phyloP scores from a whole-genome alignment of 176 grass and related monocot species.

The Zizania latifolia region DNA sequence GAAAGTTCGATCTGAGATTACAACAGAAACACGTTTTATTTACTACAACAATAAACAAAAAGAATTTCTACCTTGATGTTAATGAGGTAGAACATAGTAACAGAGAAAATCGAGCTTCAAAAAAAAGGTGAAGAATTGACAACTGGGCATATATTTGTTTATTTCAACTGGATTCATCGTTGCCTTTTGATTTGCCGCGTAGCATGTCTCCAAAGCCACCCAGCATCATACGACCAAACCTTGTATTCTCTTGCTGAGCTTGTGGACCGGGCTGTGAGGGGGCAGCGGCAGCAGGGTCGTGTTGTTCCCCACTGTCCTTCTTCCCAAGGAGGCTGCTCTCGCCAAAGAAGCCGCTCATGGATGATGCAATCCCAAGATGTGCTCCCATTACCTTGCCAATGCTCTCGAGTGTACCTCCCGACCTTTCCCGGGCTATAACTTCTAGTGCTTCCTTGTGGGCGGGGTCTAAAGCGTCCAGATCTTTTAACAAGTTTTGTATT shows the following conservation, averaged over 20 bases:
- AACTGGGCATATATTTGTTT: not conserved
- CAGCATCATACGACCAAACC: slow-evolving; percentile 79
- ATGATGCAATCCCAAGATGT: slow-evolving; percentile 81
- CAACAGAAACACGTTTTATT: not conserved
- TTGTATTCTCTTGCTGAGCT: slow-evolving; percentile 55
- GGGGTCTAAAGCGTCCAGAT: slow-evolving; percentile 79
- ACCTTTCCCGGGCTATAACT: slow-evolving; percentile 76
- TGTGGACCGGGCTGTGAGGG: slow-evolving; percentile 19
- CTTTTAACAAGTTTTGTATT: slow-evolving; percentile 83
- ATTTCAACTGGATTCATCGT: slow-evolving; percentile 46
- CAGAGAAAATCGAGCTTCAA: not conserved
- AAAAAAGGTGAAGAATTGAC: not conserved
- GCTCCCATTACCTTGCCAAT: slow-evolving; percentile 86
- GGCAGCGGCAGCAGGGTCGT: not conserved
- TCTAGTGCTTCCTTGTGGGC: slow-evolving; percentile 95
- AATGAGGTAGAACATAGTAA: not conserved
- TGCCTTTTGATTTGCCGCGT: slow-evolving; percentile 57
- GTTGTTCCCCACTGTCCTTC: slow-evolving; percentile 57
- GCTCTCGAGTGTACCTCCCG: slow-evolving; percentile 67
- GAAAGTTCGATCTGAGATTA: not conserved
- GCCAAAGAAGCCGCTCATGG: slow-evolving; percentile 81
- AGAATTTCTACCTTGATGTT: not conserved
- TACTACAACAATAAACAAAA: slow-evolving; percentile 16
- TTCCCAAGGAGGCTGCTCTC: slow-evolving; percentile 64
- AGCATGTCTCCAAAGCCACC: slow-evolving; percentile 86